A percentile compares a stretch with the other conserved stretches of the same genome.
Evolutionary conservation across 2,329 filamentous ascomycete genomes (phyloP).

Genomic region (Claviceps cyperi): DNA sequence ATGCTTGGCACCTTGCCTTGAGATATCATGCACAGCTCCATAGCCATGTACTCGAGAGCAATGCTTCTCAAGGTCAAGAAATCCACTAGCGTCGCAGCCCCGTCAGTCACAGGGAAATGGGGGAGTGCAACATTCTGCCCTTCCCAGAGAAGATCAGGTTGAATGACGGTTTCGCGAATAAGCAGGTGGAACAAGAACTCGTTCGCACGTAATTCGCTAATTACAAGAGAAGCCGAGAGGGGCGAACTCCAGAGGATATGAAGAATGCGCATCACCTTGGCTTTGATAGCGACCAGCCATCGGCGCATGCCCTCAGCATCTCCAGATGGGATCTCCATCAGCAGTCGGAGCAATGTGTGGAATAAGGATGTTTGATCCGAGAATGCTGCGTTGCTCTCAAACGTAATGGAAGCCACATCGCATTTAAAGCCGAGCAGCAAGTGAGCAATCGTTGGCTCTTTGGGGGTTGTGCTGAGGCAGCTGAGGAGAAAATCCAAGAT

Average conservation of each 20-base stretch:
- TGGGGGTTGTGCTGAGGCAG: conserved; percentile 60
- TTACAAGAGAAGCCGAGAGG: conserved; percentile 58
- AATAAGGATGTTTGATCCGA: conserved; percentile 62
- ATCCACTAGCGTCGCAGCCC: conserved; percentile 56
- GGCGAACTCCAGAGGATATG: conserved; percentile 72
- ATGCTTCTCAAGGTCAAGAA: conserved; percentile 67
- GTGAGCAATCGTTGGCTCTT: conserved; percentile 78
- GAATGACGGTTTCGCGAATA: conserved; percentile 55
- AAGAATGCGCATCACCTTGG: conserved; percentile 57
- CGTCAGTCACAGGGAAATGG: conserved; percentile 54
- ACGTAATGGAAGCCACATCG: conserved; percentile 51
- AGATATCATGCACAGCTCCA: conserved; percentile 67
- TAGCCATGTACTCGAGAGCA: conserved; percentile 70
- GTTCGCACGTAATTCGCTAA: conserved; percentile 65
- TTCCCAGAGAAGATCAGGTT: conserved; percentile 60
- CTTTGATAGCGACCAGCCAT: conserved; percentile 57
- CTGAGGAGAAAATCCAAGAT: conserved; percentile 76
- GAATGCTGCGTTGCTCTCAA: conserved; percentile 57
- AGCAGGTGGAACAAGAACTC: conserved; percentile 72
- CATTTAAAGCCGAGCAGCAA: conserved; percentile 79
- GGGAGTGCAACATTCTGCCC: conserved; percentile 42
- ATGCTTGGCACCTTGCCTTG: conserved; percentile 55
- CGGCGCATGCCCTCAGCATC: conserved; percentile 46
- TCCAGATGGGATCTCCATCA: conserved; percentile 52
- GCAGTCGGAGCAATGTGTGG: conserved; percentile 62